Evolutionary conservation across 139 green algal genomes (phyloP).

Genomic region (Tetradesmus obliquus): DNA sequence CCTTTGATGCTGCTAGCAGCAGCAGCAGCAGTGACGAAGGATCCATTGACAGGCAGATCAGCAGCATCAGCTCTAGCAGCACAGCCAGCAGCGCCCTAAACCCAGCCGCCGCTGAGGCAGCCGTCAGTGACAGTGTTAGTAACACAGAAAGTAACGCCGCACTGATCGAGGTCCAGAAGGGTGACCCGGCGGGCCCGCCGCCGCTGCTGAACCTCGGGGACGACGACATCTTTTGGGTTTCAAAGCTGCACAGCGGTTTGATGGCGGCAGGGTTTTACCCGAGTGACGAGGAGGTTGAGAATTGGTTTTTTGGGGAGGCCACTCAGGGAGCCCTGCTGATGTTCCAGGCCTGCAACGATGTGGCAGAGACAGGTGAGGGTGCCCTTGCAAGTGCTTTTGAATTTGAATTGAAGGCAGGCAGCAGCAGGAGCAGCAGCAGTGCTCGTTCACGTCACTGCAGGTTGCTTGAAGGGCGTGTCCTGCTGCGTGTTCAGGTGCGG

Average conservation of each 20-base stretch:
- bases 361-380: conserved; percentile 75
- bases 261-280: conserved; percentile 71
- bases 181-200: conserved; percentile 55
- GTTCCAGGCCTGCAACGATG: conserved; percentile 70
- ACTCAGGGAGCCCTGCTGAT: conserved; percentile 61
- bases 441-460: too few species aligned
- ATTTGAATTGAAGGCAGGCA: background rate
- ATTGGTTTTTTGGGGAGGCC: conserved; percentile 60
- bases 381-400: background rate
- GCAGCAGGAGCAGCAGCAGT: too few species aligned
- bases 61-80: background rate
- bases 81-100: background rate
- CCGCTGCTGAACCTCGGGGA: conserved; percentile 69
- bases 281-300: conserved; percentile 73
- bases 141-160: background rate
- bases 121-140: background rate
- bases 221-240: conserved; percentile 89
- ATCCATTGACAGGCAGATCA: background rate
- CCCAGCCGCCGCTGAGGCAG: background rate
- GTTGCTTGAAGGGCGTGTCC: too few species aligned
- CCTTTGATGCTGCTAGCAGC: background rate
- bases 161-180: background rate
- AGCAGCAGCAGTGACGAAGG: background rate
- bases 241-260: conserved; percentile 71
- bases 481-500: too few species aligned